A percentile compares a stretch with the other conserved stretches of the same genome.
Conservation (phyloP, 2,329 filamentous ascomycete genomes). For the Seiridium unicorne region DNA sequence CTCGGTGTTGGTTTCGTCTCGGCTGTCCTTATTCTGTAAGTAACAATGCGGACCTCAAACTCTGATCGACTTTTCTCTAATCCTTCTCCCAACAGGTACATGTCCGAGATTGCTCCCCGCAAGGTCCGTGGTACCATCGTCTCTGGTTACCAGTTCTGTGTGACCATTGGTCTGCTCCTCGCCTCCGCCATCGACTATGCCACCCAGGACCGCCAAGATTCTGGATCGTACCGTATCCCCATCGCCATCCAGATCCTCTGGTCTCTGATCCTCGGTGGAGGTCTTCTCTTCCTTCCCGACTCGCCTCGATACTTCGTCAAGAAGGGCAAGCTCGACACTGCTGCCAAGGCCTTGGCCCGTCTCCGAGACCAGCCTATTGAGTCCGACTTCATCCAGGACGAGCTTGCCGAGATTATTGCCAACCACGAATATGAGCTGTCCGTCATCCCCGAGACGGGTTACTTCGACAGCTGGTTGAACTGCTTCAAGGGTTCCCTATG, state of each 20-base stretch:
- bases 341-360: slow-evolving; percentile 59
- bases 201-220: slow-evolving; percentile 60
- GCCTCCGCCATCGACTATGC: slow-evolving; percentile 74
- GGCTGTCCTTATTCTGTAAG: slow-evolving; percentile 67
- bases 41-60: not conserved
- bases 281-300: slow-evolving; percentile 77
- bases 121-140: slow-evolving; percentile 78
- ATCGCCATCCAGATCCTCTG: slow-evolving; percentile 79
- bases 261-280: slow-evolving; percentile 71
- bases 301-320: slow-evolving; percentile 85
- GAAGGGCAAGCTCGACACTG: slow-evolving; percentile 66
- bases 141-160: slow-evolving; percentile 81
- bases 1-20: slow-evolving; percentile 80
- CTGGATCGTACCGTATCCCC: slow-evolving; percentile 74
- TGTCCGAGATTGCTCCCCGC: slow-evolving; percentile 76
- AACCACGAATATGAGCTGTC: slow-evolving; percentile 84
- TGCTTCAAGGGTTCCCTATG: slow-evolving; percentile 65
- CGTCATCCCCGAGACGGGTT: slow-evolving; percentile 63
- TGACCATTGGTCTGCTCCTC: slow-evolving; percentile 75
- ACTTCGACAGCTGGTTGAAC: slow-evolving; percentile 66
- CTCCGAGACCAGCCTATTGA: slow-evolving; percentile 73
- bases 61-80: not conserved
- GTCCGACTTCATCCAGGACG: slow-evolving; percentile 73
- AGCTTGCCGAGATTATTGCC: slow-evolving; percentile 82
- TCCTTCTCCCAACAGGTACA: slow-evolving; percentile 50